phyloP scores from a whole-genome alignment of 441 rosid genomes.

The Syzygium syzygioides region DNA sequence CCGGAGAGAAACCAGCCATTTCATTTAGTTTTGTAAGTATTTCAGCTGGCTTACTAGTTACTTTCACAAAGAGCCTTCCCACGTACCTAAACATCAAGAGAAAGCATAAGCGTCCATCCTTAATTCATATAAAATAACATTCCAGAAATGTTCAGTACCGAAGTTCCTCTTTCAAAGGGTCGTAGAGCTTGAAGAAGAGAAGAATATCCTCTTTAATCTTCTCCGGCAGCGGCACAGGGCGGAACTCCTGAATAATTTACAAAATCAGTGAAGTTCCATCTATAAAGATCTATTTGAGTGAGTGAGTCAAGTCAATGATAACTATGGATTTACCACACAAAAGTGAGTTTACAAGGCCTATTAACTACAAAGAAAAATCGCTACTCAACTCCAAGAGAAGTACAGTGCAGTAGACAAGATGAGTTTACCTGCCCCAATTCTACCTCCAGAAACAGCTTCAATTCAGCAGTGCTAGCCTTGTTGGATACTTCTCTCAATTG shows the following conservation, averaged over 20 bases:
- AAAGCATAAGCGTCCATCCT: not conserved
- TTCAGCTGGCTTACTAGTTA: slow-evolving; percentile 53
- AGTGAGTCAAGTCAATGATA: not conserved
- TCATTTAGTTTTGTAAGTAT: slow-evolving; percentile 28
- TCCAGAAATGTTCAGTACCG: slow-evolving; percentile 30
- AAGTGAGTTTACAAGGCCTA: not conserved
- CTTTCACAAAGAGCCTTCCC: slow-evolving; percentile 60
- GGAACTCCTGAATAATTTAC: slow-evolving; percentile 36
- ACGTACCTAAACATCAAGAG: slow-evolving; percentile 40
- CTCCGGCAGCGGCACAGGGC: slow-evolving; percentile 51
- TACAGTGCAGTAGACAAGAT: not conserved
- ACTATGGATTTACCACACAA: not conserved
- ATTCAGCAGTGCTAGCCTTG: slow-evolving; percentile 57
- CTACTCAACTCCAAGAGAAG: not conserved
- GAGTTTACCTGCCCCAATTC: slow-evolving; percentile 46
- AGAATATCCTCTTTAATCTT: slow-evolving; percentile 62
- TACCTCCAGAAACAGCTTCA: slow-evolving; percentile 64
- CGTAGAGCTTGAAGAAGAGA: slow-evolving; percentile 68
- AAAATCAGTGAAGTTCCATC: not conserved
- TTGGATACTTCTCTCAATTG: slow-evolving; percentile 63
- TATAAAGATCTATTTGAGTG: not conserved
- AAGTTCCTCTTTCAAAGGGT: slow-evolving; percentile 48
- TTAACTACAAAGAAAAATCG: not conserved
- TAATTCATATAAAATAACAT: not conserved
- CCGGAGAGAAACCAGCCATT: slow-evolving; percentile 17